Base-by-base conservation (phyloP, 768 basidiomycete species). In the Phlebiopsis flavidoalba region DNA sequence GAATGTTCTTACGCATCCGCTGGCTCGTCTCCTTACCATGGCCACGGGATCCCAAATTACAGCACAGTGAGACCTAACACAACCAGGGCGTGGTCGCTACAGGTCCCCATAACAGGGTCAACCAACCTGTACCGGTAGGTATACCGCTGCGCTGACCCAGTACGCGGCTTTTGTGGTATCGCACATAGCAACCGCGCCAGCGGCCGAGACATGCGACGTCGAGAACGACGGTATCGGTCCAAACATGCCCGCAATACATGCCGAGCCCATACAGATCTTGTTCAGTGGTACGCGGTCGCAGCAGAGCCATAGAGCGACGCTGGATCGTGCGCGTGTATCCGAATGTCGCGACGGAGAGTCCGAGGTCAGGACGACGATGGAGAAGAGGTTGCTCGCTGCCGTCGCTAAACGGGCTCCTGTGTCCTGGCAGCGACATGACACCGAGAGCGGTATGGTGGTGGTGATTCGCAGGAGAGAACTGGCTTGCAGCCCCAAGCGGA, bases 301-400 rank as follows among this genome's bases (percentile, higher is more conserved):
- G 78, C 76, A 12, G 79, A 75, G 51, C 85, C 89, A 70, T 91
- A 92, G 3, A 91, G 73, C 15, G 91, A n/a, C n/a, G 91, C 58
- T 78, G 72, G n/a, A 93, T 67, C 8, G 83, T 78, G 36, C 82
- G 83, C 70, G 83, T 79, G 67, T 91, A 89, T 6, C 80, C 74
- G 64, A 82, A 85, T 17, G 85, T 75, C 57, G 83, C 76, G 35
- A 91, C 77, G 2, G 88, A 87, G 37, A 86, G 72, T 6, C 64
- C 64, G 33, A 67, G 55, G n/a, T n/a, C 22, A 71, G 56, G 45
- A 67, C 57, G 58, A 64, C 47, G 57, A 71, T 65, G 12, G 64
- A 65, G 45, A 59, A 26, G 26, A 54, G 51, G 56, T 69, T 64
- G 7, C 62, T 60, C 12, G 63, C 47, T 12, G 65, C 70, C 1